Base-by-base conservation (phyloP, 73 alveolate genomes). In the Urostyla sp. region DNA sequence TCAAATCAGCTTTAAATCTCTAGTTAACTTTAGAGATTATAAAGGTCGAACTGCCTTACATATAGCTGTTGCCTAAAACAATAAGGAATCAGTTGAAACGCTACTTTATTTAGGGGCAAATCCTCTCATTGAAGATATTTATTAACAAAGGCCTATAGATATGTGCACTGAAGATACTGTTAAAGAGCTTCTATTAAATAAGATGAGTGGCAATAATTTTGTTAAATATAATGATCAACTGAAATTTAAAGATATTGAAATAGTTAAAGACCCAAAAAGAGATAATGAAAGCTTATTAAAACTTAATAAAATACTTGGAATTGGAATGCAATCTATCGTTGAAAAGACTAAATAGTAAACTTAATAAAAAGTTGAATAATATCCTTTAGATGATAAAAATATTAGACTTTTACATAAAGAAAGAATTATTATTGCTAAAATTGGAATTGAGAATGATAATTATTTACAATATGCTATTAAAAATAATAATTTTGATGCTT, bases 31-130 rank as follows among this genome's bases (percentile, higher is more conserved):
- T 54, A 46, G 66, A 49, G 90, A 80, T 51, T n/a, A 37, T 11
- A 51, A 45, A 5, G 90, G 84, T 0, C 45, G 90, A 21, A 66
- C 90, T 11, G 72, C 90, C 27, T 67, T 80, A 18, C 90, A 80
- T 51, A 44, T 66, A 40, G 90, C 90, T n/a, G 66, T 50, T 13
- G 79, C 69, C 10, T 34, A 49, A 15, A 72, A 54, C 28, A 45
- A 49, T 56, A 43, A 44, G 30, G 35, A 66, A n/a, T 72, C 72
- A 40, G 76, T 80, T 4, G 76, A 63, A 23, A 51, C 84, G 1
- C 38, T 63, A 18, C 49, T 80, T 7, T 80, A 66, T 35, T 54
- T 80, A 6, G 35, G 40, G 35, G 90, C 80, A 10, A 56, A 80
- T 27, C 80, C 90, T 0, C 45, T 27, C 0, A 66, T 66, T 4